Conservation (phyloP, 2,329 filamentous ascomycete species). For the Cytospora leucostoma region DNA sequence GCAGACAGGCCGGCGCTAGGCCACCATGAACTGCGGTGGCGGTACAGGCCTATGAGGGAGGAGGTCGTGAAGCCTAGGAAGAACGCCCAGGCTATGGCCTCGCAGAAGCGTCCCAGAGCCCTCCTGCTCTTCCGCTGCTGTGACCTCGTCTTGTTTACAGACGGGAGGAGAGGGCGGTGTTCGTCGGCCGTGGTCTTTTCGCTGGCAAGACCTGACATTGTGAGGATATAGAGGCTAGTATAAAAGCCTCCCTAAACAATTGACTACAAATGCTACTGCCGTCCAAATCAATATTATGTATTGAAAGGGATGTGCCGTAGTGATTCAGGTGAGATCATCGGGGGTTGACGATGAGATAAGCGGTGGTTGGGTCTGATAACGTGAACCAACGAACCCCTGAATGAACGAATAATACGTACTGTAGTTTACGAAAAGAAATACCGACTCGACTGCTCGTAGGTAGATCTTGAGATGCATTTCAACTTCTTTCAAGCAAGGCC, state of each 20-base stretch:
- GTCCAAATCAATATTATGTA: neutral
- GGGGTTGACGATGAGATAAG: slow-evolving; percentile 8
- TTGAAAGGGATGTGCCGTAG: neutral
- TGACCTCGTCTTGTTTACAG: neutral
- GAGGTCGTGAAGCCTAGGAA: slow-evolving; percentile 17
- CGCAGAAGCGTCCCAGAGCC: slow-evolving; percentile 22
- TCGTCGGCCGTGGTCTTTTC: slow-evolving; percentile 20
- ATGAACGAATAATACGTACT: neutral
- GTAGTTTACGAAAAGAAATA: neutral
- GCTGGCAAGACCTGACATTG: slow-evolving; percentile 8
- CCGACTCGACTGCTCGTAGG: neutral
- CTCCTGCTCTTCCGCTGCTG: slow-evolving; percentile 13
- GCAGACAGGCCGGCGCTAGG: slow-evolving; percentile 8
- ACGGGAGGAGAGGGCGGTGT: slow-evolving; percentile 17
- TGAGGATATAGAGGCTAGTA: neutral
- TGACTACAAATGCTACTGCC: neutral
- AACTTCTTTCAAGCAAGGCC: neutral
- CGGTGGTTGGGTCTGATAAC: slow-evolving; percentile 2
- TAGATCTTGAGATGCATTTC: neutral
- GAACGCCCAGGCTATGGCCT: slow-evolving; percentile 24
- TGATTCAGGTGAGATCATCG: slow-evolving; percentile 10
- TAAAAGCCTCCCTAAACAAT: neutral
- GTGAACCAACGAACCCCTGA: neutral
- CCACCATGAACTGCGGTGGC: slow-evolving; percentile 19
- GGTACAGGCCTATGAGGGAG: slow-evolving; percentile 13